Evolutionary conservation across 208 protist genomes (phyloP), one percentile per base, ranked within the genome.

Genomic region (Jaenimonas drosophilae): DNA sequence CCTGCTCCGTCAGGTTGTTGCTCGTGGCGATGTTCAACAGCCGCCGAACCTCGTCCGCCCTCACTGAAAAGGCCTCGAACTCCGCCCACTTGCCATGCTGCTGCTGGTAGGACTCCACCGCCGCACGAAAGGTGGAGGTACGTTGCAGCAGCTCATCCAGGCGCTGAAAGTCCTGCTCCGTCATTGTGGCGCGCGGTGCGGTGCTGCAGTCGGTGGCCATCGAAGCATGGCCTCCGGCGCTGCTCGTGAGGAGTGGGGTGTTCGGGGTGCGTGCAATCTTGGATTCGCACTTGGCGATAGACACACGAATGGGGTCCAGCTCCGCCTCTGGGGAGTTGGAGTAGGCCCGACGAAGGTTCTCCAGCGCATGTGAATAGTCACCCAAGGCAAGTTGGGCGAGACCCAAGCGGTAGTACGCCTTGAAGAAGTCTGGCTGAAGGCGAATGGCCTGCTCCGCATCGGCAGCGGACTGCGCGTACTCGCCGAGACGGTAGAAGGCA

Each of bases 201-300:
- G 42, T 30, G 12, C 53, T 4, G 20, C 17, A 20, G 17, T n/a
- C 30, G 9, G 30, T 14, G 9, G 7, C 30, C 30, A 34, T 7
- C 30, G 23, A 53, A 14, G 14, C 9, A 12, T 28, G 29, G 3
- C 38, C 9, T 19, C 29, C 38, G 17, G 36, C 21, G n/a, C 51
- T 27, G 39, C 49, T 44, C 49, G 55, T 29, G 59, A 67, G 52
- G 21, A 72, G 58, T 27, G 45, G 64, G 4, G 47, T 79, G n/a
- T 26, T 40, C n/a, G 64, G 69, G 11, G 54, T 59, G 1, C 70
- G 65, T 0, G 59, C 63, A 5, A 79, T 54, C 59, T 80, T 76
- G 11, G 68, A 79, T 55, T 80, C 67, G 38, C 76, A 85, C 60
- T 85, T 80, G 19, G 57, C 56, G 21, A 85, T 69, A 0, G 54